Evolutionary conservation across 2,329 filamentous ascomycete species (phyloP), one percentile per base, ranked within the genome.

Genomic region (Alternaria sp.): DNA sequence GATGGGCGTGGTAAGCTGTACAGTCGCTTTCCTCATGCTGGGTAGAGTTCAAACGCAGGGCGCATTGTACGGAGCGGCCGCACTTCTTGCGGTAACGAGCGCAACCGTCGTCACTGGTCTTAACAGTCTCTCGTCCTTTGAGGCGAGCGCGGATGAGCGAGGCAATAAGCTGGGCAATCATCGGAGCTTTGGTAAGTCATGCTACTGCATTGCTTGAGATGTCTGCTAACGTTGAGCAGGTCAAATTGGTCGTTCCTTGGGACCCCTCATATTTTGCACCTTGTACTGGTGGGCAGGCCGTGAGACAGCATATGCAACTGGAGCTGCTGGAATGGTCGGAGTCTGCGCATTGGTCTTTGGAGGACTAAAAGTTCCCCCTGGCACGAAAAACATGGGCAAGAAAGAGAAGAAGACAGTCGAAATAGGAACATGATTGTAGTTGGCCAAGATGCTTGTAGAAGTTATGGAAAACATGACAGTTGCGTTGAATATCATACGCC

Each of bases 261-360:
- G 95, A 0, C 95, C 95, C 0, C 77, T 99, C 4, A 80, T 96
- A 34, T 99, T 99, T 75, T 98, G 95, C 62, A 92, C 92, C 48
- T 82, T 99, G 55, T 99, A 99, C 80, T 99, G 95, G 95, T 99
- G 95, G 95, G 93, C 92, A 6, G 95, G 95, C 0, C 84, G 95
- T 45, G 90, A 96, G 73, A 84, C 88, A 10, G 95, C 95, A 2
- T 99, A 98, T 77, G 83, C 82, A 1, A 84, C 92, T 69, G 95
- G 95, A 4, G 90, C 92, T 0, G 83, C 86, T 11, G 93, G 92
- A 5, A 96, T 98, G 81, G 78, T 90, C 5, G 86, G 83, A 1
- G 93, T 98, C 10, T 84, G 85, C 42, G 83, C 83, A 10, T 78
- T 92, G 24, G 92, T 90, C 0, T 90, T 96, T 74, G 83, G 85